Evolutionary conservation across 164 flowering plant genomes (phyloP).

Genomic region (Berberis thunbergii): DNA sequence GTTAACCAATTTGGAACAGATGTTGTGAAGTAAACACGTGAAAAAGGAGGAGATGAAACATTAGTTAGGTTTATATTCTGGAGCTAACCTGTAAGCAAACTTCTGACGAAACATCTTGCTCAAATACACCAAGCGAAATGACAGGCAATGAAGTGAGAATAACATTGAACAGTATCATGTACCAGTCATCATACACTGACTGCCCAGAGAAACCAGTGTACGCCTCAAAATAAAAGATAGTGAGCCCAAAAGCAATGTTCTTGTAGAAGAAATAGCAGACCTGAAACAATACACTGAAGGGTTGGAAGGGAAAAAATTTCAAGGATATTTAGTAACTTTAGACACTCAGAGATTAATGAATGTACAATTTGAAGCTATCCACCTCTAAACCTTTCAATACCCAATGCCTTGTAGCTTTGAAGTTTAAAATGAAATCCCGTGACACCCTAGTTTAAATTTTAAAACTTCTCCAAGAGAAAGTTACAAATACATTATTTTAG

Average conservation of each 20-base stretch:
- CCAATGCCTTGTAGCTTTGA: too few relatives aligned
- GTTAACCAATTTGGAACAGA: background rate
- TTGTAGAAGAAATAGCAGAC: constrained; percentile 98
- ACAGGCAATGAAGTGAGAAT: constrained; percentile 91
- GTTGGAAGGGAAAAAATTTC: background rate
- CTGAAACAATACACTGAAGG: constrained; percentile 26
- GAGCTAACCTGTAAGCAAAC: constrained; percentile 83
- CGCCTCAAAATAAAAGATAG: constrained; percentile 97
- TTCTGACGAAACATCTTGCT: constrained; percentile 94
- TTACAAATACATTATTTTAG: too few relatives aligned
- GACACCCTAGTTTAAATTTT: too few relatives aligned
- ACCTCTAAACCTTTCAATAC: too few relatives aligned
- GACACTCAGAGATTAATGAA: too few relatives aligned
- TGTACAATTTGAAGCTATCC: too few relatives aligned
- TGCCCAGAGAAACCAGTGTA: constrained; percentile 93
- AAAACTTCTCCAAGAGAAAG: too few relatives aligned
- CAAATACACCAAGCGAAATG: constrained; percentile 87
- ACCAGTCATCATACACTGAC: constrained; percentile 89
- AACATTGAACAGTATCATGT: constrained; percentile 85
- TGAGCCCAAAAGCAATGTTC: constrained; percentile 95
- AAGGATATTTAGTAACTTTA: too few relatives aligned
- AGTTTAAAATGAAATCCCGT: too few relatives aligned
- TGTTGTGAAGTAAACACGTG: background rate
- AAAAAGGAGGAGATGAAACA: background rate
- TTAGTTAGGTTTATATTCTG: background rate